Evolutionary conservation across 176 grass and related monocot genomes (phyloP), one percentile per base, ranked within the genome.

Genomic region (Lolium perenne): DNA sequence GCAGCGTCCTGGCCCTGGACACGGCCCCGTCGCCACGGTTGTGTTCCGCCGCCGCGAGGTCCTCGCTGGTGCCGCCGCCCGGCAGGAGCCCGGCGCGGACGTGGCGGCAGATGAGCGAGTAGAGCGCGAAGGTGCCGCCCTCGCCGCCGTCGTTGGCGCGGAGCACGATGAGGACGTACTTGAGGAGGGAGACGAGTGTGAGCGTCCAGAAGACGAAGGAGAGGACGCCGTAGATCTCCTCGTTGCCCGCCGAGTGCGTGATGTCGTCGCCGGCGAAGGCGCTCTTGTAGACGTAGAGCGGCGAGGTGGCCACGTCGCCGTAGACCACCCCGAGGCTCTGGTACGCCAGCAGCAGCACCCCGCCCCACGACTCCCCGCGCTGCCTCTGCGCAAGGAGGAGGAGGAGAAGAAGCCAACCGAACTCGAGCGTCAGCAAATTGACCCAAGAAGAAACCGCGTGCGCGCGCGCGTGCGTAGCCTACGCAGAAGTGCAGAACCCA

Each of bases 131-230:
- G 38, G 97, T 99, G 29, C 97, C 97, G 40, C 97, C 97, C 91
- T 99, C 97, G 7, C 97, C 97, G 59, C 93, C 92, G 77, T 99
- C 97, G 66, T 97, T 89, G 0, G 97, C 97, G 47, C 86, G 87
- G 59, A 99, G 97, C 78, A 99, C 94, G 76, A 99, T 87, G 85
- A 93, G 76, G n/a, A 99, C 97, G 86, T 99, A 99, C 87, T 99
- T 99, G 41, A 99, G 3, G 18, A 99, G 92, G 9, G 97, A 92
- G 74, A 99, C 88, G 66, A 97, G 86, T 55, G 97, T 99, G 46
- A 99, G 91, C 64, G 94, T 99, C 97, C 97, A 99, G 92, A 99
- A 97, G 57, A 99, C 97, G 85, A 99, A 99, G 66, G 97, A 99
- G 75, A 99, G 90, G 13, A 97, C 97, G 26, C 97, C 97, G 78